Percentiles rank a stretch among this genome's conserved stretches.
Evolutionary conservation across 176 grass and related monocot genomes (phyloP).

Genomic region (Avena atlantica): DNA sequence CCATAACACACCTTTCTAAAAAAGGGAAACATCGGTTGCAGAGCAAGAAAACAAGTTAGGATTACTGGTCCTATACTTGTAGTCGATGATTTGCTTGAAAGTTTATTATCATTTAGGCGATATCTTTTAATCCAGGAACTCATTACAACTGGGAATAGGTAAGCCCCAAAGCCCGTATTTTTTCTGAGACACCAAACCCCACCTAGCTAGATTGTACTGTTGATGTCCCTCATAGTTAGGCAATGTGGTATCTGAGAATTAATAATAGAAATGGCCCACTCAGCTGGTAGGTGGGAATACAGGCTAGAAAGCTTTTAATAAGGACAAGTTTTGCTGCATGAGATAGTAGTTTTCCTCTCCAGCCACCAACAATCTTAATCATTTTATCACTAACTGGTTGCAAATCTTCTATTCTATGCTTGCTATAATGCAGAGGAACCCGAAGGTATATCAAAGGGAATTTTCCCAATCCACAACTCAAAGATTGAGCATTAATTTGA

Average conservation of each 20-base stretch:
- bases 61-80: not conserved
- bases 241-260: not conserved
- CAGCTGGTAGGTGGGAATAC: not conserved
- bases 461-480: not conserved
- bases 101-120: not conserved
- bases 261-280: not conserved
- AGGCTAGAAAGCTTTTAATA: not conserved
- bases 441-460: not conserved
- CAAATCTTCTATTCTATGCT: not conserved
- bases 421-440: not conserved
- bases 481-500: not conserved
- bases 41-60: not conserved
- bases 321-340: not conserved
- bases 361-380: not conserved
- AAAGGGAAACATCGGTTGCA: not conserved
- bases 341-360: not conserved
- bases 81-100: not conserved
- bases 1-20: not conserved
- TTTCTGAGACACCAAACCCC: not conserved
- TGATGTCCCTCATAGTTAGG: not conserved
- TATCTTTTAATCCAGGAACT: not conserved
- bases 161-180: not conserved
- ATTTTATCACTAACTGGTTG: not conserved
- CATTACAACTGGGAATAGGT: not conserved
- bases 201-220: not conserved